Base-by-base conservation (phyloP, 2,329 filamentous ascomycete genomes). In the Plectosphaerella plurivora region DNA sequence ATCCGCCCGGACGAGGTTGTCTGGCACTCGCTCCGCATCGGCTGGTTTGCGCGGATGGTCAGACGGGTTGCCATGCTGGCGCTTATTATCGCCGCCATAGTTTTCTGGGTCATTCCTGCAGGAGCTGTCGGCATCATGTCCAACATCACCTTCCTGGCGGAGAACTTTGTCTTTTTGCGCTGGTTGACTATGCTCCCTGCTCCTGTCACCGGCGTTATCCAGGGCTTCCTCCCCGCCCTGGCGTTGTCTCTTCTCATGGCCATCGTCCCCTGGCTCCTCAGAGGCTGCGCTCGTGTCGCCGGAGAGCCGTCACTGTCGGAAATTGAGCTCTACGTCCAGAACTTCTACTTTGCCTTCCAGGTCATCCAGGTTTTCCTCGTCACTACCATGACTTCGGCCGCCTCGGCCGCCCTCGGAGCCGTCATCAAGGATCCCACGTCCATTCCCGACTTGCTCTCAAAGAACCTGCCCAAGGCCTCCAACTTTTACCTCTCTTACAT, bases 401-500 rank as follows among this genome's bases (percentile, higher is more conserved):
- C 88, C 4, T 82, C 87, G 11, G 79, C 82, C 6, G 79, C 85
- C 1, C 72, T 84, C 2, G 71, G 74, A 1, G 58, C 78, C 11
- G 79, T 88, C 50, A 73, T 85, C n/a, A 51, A 78, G 35, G 52
- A 59, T 14, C 61, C 61, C 1, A 49, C 59, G 11, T 58, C 57
- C 2, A 57, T 59, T 5, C 57, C 59, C 15, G 68, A 62, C 1
- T 66, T 92, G 49, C 75, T 94, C 5, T 84, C 89, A 2, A 64
- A 77, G 14, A 85, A 87, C 54, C 74, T 96, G 9, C 91, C 91
- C 14, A 84, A 80, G 52, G 83, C 88, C 0, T 90, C 89, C 54
- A 96, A 93, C 70, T 91, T 95, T 63, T 96, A 94, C 68, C 85
- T 96, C 28, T 87, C 88, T 0, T 99, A 97, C 72, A 95, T 99